Evolutionary conservation across 371 early-diverging fungal genomes (phyloP), one percentile per base, ranked within the genome.

Genomic region (Nematocida sp.): DNA sequence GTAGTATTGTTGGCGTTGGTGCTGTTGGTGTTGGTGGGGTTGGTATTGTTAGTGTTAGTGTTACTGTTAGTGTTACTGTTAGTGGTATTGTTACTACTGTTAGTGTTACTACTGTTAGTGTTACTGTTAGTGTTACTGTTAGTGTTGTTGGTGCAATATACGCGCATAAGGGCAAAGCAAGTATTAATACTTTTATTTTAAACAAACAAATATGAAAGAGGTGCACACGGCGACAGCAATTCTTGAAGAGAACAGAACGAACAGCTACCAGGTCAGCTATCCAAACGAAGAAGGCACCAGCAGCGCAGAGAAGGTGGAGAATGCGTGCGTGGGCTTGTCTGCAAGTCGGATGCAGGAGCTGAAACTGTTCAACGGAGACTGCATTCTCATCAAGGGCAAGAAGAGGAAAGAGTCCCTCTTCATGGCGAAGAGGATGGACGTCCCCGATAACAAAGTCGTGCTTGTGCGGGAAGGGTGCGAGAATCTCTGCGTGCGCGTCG

Each of bases 381-480:
- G 76, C 53, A 89, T 96, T 40, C 83, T 92, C 51, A 85, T 97
- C 76, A 93, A 94, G 85, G 99, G 99, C 77, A 97, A 96, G 86
- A 93, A 92, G 88, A 87, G 95, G 83, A 87, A 88, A 77, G 95
- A 96, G 80, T 92, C 94, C 7, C 91, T 97, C 25, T 86, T 97
- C 58, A 90, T 93, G 75, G 91, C 91, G 49, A 87, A 90, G 67
- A 92, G 92, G 79, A 91, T 93, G 74, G 87, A 88, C 53, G 86
- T 90, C 50, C 94, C 94, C 65, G 90, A 89, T 76, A 88, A 89
- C 78, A 91, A 91, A 83, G 90, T 94, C 77, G 85, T 88, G 77
- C 86, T 99, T 65, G 91, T 94, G 85, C 91, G 91, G 80, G 89
- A 89, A n/a, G 79, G 79, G 19, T 74, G 82, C 29, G 88, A 89